These are phyloP conservation scores for Guadua angustifolia DNA, from an alignment of 176 grass and related monocot species.

Conservation along the genomic window DNA sequence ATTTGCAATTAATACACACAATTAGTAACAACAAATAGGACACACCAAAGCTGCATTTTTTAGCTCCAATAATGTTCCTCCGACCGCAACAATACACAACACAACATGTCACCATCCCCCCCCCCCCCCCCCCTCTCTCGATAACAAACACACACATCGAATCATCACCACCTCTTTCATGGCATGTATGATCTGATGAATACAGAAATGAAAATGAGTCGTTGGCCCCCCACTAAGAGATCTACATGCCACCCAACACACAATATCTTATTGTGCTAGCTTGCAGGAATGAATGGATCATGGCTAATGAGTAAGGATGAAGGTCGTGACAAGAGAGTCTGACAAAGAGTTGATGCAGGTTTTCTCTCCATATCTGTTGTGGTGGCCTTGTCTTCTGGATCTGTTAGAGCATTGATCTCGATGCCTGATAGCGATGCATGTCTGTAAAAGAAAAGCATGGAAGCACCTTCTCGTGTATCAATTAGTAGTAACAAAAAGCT, in stretches of 20 bases:
- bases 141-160: no score
- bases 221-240: neutral
- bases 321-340: constrained; percentile 26
- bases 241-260: constrained; percentile 34
- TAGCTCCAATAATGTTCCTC: neutral
- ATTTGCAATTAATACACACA: neutral
- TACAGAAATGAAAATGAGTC: neutral
- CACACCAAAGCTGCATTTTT: neutral
- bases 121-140: neutral
- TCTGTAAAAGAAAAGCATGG: neutral
- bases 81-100: neutral
- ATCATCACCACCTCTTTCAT: neutral
- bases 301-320: constrained; percentile 33
- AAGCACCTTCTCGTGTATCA: neutral
- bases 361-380: neutral
- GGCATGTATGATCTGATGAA: neutral
- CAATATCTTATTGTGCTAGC: constrained; percentile 11
- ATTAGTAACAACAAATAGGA: neutral
- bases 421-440: neutral
- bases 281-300: neutral
- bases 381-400: constrained; percentile 35
- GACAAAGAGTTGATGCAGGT: neutral
- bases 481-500: neutral
- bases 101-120: neutral
- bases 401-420: constrained; percentile 8